Conservation (phyloP, 371 early-diverging fungal species). For the Actinomucor elegans region DNA sequence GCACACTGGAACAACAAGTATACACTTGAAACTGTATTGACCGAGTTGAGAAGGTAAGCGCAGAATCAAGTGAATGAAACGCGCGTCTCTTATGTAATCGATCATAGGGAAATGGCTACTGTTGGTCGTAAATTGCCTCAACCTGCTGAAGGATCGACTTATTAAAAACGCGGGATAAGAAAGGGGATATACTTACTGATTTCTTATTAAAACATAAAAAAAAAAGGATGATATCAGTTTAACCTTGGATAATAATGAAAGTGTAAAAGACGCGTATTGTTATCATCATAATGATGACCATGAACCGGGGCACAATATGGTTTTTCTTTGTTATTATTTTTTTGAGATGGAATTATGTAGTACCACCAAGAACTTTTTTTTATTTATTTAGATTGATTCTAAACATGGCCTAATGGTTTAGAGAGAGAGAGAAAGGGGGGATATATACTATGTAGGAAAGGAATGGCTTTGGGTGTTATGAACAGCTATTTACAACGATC, state of each 20-base stretch:
- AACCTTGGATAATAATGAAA: too few species aligned
- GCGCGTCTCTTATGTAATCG: neutral
- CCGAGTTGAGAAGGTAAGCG: constrained; percentile 79
- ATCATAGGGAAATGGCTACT: constrained; percentile 83
- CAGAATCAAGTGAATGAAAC: neutral
- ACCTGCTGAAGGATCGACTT: constrained; percentile 83
- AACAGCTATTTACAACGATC: too few species aligned
- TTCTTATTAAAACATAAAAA: neutral
- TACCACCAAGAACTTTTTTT: neutral
- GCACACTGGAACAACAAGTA: constrained; percentile 79
- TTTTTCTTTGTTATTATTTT: too few species aligned
- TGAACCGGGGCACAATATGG: too few species aligned
- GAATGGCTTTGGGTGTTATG: too few species aligned
- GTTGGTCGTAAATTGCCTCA: constrained; percentile 82
- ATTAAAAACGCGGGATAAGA: constrained; percentile 25
- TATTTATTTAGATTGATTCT: neutral
- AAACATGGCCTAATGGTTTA: neutral
- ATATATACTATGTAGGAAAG: neutral
- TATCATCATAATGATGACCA: too few species aligned
- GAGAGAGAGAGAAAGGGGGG: neutral
- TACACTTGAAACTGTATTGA: constrained; percentile 83
- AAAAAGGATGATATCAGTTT: too few species aligned
- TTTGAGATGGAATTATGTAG: too few species aligned
- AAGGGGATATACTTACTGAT: neutral
- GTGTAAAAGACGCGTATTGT: too few species aligned